These are phyloP conservation scores for Macadamia tetraphylla DNA, from an alignment of 164 flowering plant genomes.

Conservation along the genomic window DNA sequence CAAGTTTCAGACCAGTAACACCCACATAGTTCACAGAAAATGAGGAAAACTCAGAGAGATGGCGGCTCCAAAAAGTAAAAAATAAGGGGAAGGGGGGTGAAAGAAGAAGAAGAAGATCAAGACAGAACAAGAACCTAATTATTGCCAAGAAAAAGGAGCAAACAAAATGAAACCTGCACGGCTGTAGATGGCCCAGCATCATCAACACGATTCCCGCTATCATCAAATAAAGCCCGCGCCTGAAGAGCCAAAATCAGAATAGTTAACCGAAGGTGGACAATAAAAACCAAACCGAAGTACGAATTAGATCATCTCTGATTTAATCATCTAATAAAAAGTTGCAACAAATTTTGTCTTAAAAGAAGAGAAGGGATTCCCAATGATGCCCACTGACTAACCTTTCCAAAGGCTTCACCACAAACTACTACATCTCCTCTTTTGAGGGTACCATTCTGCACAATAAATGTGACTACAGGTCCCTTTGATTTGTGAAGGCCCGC, in stretches of 20 bases:
- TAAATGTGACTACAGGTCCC: slow-evolving; percentile 86
- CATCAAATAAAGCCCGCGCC: slow-evolving; percentile 93
- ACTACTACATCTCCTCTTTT: slow-evolving; percentile 75
- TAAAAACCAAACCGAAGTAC: background rate
- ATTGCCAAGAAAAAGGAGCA: background rate
- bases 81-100: background rate
- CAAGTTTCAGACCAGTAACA: no score
- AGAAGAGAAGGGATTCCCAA: background rate
- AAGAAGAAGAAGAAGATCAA: slow-evolving; percentile 1
- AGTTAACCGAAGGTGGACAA: background rate
- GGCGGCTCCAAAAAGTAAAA: background rate
- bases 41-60: no score
- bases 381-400: slow-evolving; percentile 42
- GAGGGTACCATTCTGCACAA: slow-evolving; percentile 92
- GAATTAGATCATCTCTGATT: background rate
- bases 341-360: background rate
- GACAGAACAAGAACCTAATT: no score
- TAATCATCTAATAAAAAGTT: background rate
- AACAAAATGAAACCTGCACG: slow-evolving; percentile 55
- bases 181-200: slow-evolving; percentile 90
- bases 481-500: slow-evolving; percentile 87
- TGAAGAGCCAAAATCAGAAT: slow-evolving; percentile 19
- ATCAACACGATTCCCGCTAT: slow-evolving; percentile 57
- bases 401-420: slow-evolving; percentile 93
- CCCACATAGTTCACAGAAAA: no score